phyloP scores from a whole-genome alignment of 495 filamentous ascomycete genomes.

The Jackrogersella minutella region DNA sequence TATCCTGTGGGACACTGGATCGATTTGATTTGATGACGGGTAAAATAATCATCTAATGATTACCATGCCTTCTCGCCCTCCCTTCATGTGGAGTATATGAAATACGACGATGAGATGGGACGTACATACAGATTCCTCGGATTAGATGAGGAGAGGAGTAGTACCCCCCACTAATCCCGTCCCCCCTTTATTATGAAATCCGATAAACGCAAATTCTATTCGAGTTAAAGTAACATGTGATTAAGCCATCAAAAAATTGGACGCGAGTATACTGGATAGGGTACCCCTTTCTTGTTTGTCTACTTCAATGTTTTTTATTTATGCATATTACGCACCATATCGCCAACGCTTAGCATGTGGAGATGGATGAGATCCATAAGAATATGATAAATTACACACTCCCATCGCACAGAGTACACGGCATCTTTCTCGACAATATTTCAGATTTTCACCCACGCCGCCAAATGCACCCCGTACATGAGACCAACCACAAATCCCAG shows the following conservation, averaged over 20 bases:
- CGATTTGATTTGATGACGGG: too few species aligned
- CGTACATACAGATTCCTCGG: too few species aligned
- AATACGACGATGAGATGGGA: too few species aligned
- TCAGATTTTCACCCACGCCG: not conserved
- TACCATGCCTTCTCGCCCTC: too few species aligned
- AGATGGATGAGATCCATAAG: not conserved
- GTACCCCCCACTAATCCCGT: too few species aligned
- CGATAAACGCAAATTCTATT: too few species aligned
- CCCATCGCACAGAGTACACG: not conserved
- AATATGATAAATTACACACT: not conserved
- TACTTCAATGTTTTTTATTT: not conserved
- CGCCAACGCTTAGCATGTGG: not conserved
- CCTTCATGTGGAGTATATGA: too few species aligned
- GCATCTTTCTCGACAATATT: not conserved
- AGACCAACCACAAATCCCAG: not conserved
- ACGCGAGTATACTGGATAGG: not conserved
- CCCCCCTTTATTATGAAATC: too few species aligned
- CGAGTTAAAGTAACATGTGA: too few species aligned
- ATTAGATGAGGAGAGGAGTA: too few species aligned
- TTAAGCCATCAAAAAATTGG: not conserved
- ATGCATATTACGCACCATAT: conserved; percentile 1
- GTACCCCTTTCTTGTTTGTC: not conserved
- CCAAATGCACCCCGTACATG: not conserved
- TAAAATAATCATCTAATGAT: too few species aligned
- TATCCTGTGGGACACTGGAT: too few species aligned